Evolutionary conservation across 345 rosid species (phyloP), one percentile per base, ranked within the genome.

Genomic region (Populus simonii): DNA sequence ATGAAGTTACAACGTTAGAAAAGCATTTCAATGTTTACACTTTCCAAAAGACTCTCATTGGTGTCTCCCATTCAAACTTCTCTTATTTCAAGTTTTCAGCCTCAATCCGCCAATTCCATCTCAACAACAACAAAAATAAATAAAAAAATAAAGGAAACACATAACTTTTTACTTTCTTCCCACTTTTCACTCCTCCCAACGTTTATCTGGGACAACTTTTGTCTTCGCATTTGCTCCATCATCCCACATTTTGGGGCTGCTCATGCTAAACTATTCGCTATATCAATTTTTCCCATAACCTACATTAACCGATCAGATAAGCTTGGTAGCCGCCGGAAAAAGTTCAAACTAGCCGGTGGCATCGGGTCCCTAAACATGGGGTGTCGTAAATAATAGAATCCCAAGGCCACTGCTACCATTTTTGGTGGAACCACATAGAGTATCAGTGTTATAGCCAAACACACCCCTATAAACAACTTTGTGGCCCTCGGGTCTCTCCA

Each of bases 401-500:
- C 99, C 27, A 96, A 82, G 45, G 99, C 98, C 79, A 96, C 99
- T 0, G 99, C 97, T 63, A 93, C 98, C 96, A 92, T 93, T 85
- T 96, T 93, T 22, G 98, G 88, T 55, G 99, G 99, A 74, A 96
- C 98, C 41, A 59, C 86, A 22, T 91, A 96, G 1, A 96, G 84
- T 25, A 86, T 78, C 68, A 93, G 36, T 1, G 97, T 93, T 61
- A 91, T 89, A n/a, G 79, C 89, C 43, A 89, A 82, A 81, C 99
- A 96, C 20, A 90, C 89, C 68, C 89, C 96, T 29, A 96, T 91
- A 85, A 93, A 96, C 79, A 96, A 75, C 71, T 91, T 93, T 0
- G 97, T 93, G 12, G 99, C 99, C 66, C 98, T 87, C 38, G 99
- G 99, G 80, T 96, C 99, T 83, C 99, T 92, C 99, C 99, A 96